phyloP scores from a whole-genome alignment of 352 stramenopile genomes.

The Pythium brachiatum region DNA sequence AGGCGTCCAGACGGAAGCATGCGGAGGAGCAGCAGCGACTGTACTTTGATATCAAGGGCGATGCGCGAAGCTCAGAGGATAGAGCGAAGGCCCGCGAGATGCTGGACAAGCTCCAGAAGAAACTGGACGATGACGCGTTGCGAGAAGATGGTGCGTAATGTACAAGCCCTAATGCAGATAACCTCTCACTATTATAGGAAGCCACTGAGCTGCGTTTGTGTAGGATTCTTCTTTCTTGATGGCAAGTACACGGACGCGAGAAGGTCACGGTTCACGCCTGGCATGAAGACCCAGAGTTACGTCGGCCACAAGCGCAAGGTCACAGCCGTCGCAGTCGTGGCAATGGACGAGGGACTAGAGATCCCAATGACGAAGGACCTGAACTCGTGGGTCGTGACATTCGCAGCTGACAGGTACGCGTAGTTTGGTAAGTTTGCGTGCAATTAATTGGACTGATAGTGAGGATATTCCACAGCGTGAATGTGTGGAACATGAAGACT shows the following conservation, averaged over 20 bases:
- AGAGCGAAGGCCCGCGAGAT: conserved; percentile 37
- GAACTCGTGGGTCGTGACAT: conserved; percentile 32
- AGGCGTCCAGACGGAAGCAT: conserved; percentile 38
- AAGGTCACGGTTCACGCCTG: conserved; percentile 40
- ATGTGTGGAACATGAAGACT: conserved; percentile 42
- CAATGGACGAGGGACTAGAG: conserved; percentile 6
- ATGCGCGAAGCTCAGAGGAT: conserved; percentile 41
- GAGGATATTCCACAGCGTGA: conserved; percentile 28
- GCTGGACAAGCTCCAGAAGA: conserved; percentile 55
- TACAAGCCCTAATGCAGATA: no score
- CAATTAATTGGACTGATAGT: background rate
- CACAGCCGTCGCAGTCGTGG: conserved; percentile 8
- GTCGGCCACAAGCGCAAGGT: conserved; percentile 31
- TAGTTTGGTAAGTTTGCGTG: background rate
- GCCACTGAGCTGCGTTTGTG: no score
- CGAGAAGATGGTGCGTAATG: conserved; percentile 52
- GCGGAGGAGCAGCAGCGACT: conserved; percentile 42
- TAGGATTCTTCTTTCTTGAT: conserved; percentile 64
- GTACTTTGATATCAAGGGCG: conserved; percentile 41
- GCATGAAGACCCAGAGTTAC: conserved; percentile 53
- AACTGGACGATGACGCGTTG: conserved; percentile 58
- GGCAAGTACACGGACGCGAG: conserved; percentile 37
- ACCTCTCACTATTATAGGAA: no score
- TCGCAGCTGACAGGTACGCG: conserved; percentile 45
- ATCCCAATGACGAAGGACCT: conserved; percentile 4